Evolutionary conservation across 345 rosid species (phyloP), one percentile per base, ranked within the genome.

Genomic region (Corchorus capsularis): DNA sequence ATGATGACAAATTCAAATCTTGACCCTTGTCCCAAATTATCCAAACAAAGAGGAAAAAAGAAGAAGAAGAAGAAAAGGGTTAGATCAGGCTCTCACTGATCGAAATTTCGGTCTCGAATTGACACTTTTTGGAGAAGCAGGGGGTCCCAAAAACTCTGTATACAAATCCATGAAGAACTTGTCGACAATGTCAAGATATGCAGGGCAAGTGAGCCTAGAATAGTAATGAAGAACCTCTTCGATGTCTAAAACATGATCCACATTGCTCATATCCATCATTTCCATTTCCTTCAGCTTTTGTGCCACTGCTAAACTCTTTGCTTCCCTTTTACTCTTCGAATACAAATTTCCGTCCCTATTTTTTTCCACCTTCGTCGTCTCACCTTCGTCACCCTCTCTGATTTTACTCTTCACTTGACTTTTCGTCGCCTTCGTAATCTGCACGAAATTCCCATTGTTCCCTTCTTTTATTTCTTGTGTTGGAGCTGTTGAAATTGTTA

Each of bases 201-300:
- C 86, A 45, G 92, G 87, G n/a, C 89, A 94, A 8, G 88, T 87
- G 17, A 94, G 89, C 37, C 92, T 85, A 49, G 97, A 90, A 81
- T 94, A 94, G 80, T 88, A 94, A 75, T 90, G 86, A 3, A 90
- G 82, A 74, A 94, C 87, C 83, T 94, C 94, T 82, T 89, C 89
- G 8, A 94, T 77, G 84, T 92, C 97, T 12, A 86, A 75, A 43
- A 87, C 84, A 76, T 89, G 93, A 64, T 88, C 91, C 37, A 87
- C 83, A 68, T 92, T 85, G 66, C 83, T 82, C 78, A 78, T 35
- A 79, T 86, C 91, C 83, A 92, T 82, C 87, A 66, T 85, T 86
- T 89, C 94, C 63, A 94, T 78, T 77, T 94, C 96, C 86, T 83
- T 87, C 6, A 94, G 73, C 89, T 84, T 92, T 78, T 75, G 74